Evolutionary conservation across 805 yeast genomes (phyloP), one percentile per base, ranked within the genome.

Genomic region (Wickerhamiella hasegawae): DNA sequence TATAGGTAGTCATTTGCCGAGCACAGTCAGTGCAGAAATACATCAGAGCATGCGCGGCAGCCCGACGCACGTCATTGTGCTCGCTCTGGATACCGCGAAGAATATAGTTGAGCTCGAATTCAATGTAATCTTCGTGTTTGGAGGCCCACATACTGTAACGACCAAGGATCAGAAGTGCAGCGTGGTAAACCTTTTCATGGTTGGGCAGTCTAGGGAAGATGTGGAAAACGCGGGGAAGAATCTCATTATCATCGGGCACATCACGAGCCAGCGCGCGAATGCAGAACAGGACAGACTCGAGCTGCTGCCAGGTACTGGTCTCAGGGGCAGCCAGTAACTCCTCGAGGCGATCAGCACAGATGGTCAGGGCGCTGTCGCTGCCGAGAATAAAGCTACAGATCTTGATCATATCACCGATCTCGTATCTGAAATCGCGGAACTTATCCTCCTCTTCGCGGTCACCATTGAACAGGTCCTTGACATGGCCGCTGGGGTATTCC

Each of bases 371-470:
- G 28, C 57, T 61, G 8, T 69, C 58, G 3, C 92, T 65, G 1
- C 97, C 97, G 29, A 82, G 73, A 3, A 90, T 87, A 1, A 81
- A 80, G 46, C 96, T 81, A 60, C 97, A 84, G 52, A 84, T 94
- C 52, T 92, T 92, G 41, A 90, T 60, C n/a, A 87, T 94, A 54
- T 90, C 97, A 26, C 97, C 97, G 80, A 90, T 81, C 38, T 83
- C 94, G 57, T 90, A 90, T 49, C 99, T 68, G 58, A 87, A 90
- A 40, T 83, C 92, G 49, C 81, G 75, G 54, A 90, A 90, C 55
- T 83, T 81, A 51, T 92, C 98, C 51, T 84, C 94, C 37, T 71
- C 78, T 52, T 83, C 95, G 44, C 63, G 66, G 48, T 80, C 83
- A 30, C 68, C 65, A 47, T 28, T 26, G 22, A 87, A 87, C 15